Base-by-base conservation (phyloP, 306 rosid genomes). In the Erythrophleum fordii region DNA sequence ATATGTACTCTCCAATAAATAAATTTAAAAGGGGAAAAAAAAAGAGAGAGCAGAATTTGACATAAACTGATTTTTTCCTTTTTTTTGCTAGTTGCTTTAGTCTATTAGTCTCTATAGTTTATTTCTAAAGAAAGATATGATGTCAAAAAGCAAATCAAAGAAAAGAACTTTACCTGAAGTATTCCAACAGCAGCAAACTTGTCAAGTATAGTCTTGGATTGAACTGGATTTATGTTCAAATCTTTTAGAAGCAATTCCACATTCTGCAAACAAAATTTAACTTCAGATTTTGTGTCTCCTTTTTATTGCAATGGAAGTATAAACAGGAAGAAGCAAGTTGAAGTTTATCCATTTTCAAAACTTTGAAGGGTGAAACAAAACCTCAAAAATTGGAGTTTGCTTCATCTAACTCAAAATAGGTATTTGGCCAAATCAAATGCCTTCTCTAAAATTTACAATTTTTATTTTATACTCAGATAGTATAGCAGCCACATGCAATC, bases 171-270 rank as follows among this genome's bases (percentile, higher is more conserved):
- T 82, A 91, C 97, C 90, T 91, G 97, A 72, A 95, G 99, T 82
- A 95, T 92, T 83, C 95, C 97, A 69, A 91, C 97, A 34, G 99
- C 98, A 72, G 99, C 97, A 85, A 95, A 93, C 87, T 95, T 93
- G 87, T 95, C 98, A 18, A 77, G 16, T 22, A 93, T 87, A 26
- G 94, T 87, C 87, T 92, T 95, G 35, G 86, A 71, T 39, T 52
- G 71, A 69, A 77, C 79, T 0, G 93, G 92, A 77, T 59, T 76
- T 72, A 91, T 29, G 49, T 83, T 66, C 86, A 95, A 82, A 80
- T 91, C 88, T 85, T 88, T 84, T 58, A 92, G 39, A 72, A 91
- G 77, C 73, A 85, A 66, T 41, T 90, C 98, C 34, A 89, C 88
- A 65, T 88, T 95, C 97, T 95, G 91, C 42, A 26, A 76, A 53